Conservation (phyloP, 208 protist species). For the Trypanosoma avium region DNA sequence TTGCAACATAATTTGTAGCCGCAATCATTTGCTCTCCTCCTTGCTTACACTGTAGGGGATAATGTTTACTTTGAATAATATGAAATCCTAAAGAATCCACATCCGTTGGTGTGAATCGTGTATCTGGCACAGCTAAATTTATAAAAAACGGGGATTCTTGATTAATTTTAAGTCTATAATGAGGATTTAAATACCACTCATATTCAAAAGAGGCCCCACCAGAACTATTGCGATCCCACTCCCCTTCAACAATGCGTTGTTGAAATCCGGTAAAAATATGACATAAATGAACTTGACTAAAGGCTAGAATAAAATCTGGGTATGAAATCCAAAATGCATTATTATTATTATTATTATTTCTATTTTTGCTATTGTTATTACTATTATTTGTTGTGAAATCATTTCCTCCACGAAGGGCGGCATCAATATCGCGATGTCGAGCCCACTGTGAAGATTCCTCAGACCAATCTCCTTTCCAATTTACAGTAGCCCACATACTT, state of each 20-base stretch:
- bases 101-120: constrained; percentile 39
- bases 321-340: constrained; percentile 86
- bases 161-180: constrained; percentile 58
- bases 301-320: constrained; percentile 61
- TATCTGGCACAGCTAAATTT: constrained; percentile 63
- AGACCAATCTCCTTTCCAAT: constrained; percentile 80
- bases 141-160: constrained; percentile 50
- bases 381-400: not conserved
- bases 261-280: constrained; percentile 55
- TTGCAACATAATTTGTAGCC: constrained; percentile 42
- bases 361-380: not conserved
- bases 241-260: constrained; percentile 44
- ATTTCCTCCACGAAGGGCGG: constrained; percentile 30
- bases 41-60: constrained; percentile 44
- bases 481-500: constrained; percentile 32
- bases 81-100: constrained; percentile 64
- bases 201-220: constrained; percentile 46
- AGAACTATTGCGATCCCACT: constrained; percentile 53
- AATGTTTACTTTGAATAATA: constrained; percentile 57
- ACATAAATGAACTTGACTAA: constrained; percentile 69
- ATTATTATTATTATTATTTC: not conserved
- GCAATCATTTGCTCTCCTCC: constrained; percentile 21
- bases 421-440: constrained; percentile 53
- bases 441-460: constrained; percentile 69
- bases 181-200: constrained; percentile 78